Base-by-base conservation (phyloP, 371 early-diverging fungal species). In the Mortierella sp. region DNA sequence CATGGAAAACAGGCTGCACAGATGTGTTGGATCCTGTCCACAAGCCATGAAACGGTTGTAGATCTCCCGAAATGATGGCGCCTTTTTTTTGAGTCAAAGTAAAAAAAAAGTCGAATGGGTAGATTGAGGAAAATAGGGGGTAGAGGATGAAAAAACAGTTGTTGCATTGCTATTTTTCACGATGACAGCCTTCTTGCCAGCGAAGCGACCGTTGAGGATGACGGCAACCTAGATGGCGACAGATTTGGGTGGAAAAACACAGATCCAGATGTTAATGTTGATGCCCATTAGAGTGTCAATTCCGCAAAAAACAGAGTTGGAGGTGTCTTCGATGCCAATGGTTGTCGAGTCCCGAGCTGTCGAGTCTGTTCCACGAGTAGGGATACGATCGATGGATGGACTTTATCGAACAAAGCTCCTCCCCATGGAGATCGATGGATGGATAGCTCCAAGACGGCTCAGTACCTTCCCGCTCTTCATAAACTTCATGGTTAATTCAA, bases 141-240 rank as follows among this genome's bases (percentile, higher is more conserved):
- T 37, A 37, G 5, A 37, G 9, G 37, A 37, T 5, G 64, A 37
- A 57, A 57, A 75, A 74, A 69, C 84, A 70, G 70, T 15, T 70
- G 77, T 76, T 76, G 77, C 66, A 64, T 75, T 80, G 81, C 63
- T 88, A 93, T 92, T 94, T 89, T 97, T 97, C 84, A 98, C 94
- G 83, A 99, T 96, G 80, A 99, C 98, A 75, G 98, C 98, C 93
- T 99, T 98, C 92, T 96, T 97, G 81, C 99, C 99, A 86, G 99
- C 98, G 83, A 93, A 95, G 79, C 98, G 95, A 76, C 99, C 99
- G 83, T 96, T 94, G 72, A 98, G 95, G 85, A 99, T 87, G 75
- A 99, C 92, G 80, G 96, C 98, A 82, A 98, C 98, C 95, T 98
- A 82, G 52, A 48, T 45, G 50, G 19, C 29, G 52, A 37, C 30